Evolutionary conservation across 1,284 basidiomycete species (phyloP).

Genomic region (Leccinum fallax): DNA sequence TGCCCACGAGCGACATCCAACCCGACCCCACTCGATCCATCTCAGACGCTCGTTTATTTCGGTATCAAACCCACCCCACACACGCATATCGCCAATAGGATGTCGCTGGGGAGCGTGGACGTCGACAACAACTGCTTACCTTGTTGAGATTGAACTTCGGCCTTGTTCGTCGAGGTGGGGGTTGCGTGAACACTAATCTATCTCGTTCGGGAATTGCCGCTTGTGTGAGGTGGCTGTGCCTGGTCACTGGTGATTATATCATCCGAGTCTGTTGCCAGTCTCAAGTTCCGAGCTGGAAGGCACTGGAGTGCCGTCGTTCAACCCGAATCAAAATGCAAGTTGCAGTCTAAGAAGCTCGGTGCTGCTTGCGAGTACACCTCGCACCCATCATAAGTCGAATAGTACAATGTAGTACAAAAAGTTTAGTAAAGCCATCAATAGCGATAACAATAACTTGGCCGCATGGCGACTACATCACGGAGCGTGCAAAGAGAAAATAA

Average conservation of each 20-base stretch:
- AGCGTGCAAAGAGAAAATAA: not conserved
- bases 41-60: slow-evolving; percentile 2
- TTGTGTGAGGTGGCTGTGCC: slow-evolving; percentile 23
- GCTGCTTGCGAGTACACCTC: not conserved
- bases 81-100: not conserved
- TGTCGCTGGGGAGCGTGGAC: not conserved
- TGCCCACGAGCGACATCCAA: slow-evolving; percentile 19
- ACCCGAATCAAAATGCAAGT: not conserved
- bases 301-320: not conserved
- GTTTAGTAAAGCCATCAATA: not conserved
- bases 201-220: slow-evolving; percentile 29
- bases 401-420: not conserved
- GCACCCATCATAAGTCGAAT: not conserved
- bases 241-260: no score
- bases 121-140: slow-evolving; percentile 18
- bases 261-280: not conserved
- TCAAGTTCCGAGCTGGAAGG: no score
- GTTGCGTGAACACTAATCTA: not conserved
- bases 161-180: slow-evolving; percentile 25
- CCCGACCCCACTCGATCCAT: slow-evolving; percentile 22
- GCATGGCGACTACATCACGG: not conserved
- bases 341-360: not conserved
- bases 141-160: slow-evolving; percentile 22
- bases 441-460: slow-evolving; percentile 26
- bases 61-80: not conserved